Evolutionary conservation across 192 early-diverging fungal species (phyloP).

Genomic region (Entomortierella beljakovae): DNA sequence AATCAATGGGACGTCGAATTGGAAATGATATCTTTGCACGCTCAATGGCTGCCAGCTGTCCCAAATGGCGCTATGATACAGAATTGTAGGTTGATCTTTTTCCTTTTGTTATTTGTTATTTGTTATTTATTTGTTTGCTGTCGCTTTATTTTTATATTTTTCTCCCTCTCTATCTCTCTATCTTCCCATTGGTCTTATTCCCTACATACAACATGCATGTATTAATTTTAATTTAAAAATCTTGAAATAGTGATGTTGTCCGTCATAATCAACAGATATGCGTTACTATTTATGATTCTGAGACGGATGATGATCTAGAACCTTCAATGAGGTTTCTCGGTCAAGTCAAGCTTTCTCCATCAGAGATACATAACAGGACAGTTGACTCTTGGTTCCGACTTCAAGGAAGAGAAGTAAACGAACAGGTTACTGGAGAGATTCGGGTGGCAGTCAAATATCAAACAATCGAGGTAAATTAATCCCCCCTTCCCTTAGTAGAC

Average conservation of each 20-base stretch:
- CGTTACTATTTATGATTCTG: constrained; percentile 56
- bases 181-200: not conserved
- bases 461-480: constrained; percentile 31
- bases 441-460: constrained; percentile 58
- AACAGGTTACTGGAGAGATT: constrained; percentile 58
- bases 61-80: constrained; percentile 57
- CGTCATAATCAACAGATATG: constrained; percentile 44
- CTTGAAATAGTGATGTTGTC: constrained; percentile 53
- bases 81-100: constrained; percentile 57
- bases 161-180: not conserved
- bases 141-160: not conserved
- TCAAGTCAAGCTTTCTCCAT: constrained; percentile 56
- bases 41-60: constrained; percentile 53
- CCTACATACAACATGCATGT: too few relatives aligned
- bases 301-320: constrained; percentile 24
- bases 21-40: constrained; percentile 52
- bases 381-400: constrained; percentile 61
- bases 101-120: constrained; percentile 4
- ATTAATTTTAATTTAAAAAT: not conserved
- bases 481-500: not conserved
- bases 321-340: constrained; percentile 57
- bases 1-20: constrained; percentile 24
- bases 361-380: constrained; percentile 51
- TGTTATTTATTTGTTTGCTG: not conserved
- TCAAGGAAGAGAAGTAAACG: constrained; percentile 27